Percentiles rank a stretch among this genome's conserved stretches.
Conservation (phyloP, 495 filamentous ascomycete genomes). For the Tuber microsphaerosporum region DNA sequence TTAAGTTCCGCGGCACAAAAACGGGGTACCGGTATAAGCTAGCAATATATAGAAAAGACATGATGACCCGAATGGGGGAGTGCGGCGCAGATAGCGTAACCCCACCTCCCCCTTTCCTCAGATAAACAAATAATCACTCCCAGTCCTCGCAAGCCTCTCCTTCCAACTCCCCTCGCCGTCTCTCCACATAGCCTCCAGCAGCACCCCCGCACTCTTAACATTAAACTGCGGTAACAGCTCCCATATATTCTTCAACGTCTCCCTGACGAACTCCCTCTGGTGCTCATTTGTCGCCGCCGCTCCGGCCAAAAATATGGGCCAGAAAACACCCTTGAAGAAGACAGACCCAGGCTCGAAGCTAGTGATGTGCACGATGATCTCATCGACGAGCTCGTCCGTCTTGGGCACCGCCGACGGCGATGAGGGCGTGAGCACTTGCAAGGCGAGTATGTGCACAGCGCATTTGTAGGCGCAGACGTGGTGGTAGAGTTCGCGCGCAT, state of each 20-base stretch:
- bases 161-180: conserved; percentile 29
- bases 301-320: conserved; percentile 38
- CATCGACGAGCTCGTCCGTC: conserved; percentile 8
- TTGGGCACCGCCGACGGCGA: background rate
- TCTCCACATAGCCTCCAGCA: conserved; percentile 37
- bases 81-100: background rate
- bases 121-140: conserved; percentile 41
- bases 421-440: conserved; percentile 29
- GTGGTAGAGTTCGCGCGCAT: conserved; percentile 24
- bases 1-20: background rate
- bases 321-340: conserved; percentile 35
- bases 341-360: conserved; percentile 18
- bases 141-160: conserved; percentile 23
- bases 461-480: conserved; percentile 36
- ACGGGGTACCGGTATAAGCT: background rate
- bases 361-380: conserved; percentile 28
- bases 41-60: background rate
- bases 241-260: conserved; percentile 34
- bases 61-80: background rate
- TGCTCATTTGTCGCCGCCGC: conserved; percentile 29
- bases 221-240: conserved; percentile 36
- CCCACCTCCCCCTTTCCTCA: conserved; percentile 12
- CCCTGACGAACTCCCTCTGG: conserved; percentile 31
- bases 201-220: conserved; percentile 35
- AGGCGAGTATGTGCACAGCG: conserved; percentile 34